Percentiles rank a stretch among this genome's conserved stretches.
phyloP scores from a whole-genome alignment of 495 filamentous ascomycete genomes.

The Ascodesmis nigricans region DNA sequence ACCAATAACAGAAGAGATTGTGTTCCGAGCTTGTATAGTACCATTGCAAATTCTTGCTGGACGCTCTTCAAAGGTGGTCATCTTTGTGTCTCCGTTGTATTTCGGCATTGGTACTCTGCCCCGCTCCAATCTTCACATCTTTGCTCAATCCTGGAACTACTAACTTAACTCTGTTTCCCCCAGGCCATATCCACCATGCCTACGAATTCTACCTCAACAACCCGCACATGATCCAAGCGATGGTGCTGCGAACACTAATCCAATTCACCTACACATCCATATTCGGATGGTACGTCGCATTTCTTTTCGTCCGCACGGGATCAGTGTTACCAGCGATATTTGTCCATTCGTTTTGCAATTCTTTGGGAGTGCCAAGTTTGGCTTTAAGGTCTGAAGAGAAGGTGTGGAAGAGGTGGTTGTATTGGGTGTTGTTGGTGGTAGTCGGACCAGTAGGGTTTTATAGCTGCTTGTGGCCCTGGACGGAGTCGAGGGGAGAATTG shows the following conservation, averaged over 20 bases:
- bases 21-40: constrained; percentile 71
- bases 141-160: background rate
- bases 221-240: constrained; percentile 38
- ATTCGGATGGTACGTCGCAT: constrained; percentile 82
- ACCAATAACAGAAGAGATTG: constrained; percentile 74
- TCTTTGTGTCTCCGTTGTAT: constrained; percentile 66
- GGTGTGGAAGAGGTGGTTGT: constrained; percentile 11
- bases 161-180: background rate
- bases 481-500: constrained; percentile 34
- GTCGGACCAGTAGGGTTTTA: constrained; percentile 50
- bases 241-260: constrained; percentile 47
- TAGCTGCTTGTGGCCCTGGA: constrained; percentile 46
- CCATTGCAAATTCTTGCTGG: constrained; percentile 63
- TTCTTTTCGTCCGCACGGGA: constrained; percentile 72
- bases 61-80: constrained; percentile 32
- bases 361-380: constrained; percentile 65
- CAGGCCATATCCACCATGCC: constrained; percentile 78
- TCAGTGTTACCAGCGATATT: constrained; percentile 48
- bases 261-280: constrained; percentile 85
- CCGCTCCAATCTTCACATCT: no score
- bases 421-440: constrained; percentile 21
- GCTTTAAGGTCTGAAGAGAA: constrained; percentile 32
- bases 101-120: constrained; percentile 44
- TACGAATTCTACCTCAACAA: constrained; percentile 79
- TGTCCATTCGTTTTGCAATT: constrained; percentile 81